Base-by-base conservation (phyloP, 2,329 filamentous ascomycete species). In the Monosporascus sp. region DNA sequence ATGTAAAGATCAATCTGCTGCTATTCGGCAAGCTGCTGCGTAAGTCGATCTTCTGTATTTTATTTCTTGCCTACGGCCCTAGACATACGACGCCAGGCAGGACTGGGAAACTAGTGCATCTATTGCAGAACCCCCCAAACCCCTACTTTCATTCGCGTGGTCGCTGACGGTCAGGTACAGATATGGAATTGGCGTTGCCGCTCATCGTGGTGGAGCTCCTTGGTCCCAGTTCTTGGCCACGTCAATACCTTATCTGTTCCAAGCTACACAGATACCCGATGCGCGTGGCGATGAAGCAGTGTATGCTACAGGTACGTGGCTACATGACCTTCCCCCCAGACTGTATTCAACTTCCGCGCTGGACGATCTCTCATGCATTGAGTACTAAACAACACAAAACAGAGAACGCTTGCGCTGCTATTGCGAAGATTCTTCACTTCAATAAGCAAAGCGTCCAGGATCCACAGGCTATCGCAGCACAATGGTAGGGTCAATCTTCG, bases 361-460 rank as follows among this genome's bases (percentile, higher is more conserved):
- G 15, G 5, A n/a, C 24, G 3, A 17, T 37, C 27, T 45, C 31
- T 35, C 8, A 18, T 39, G 11, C 20, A 5, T 17, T 22, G 22
- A 31, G 43, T 36, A 38, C 43, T 46, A 9, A 35, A 46, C 24
- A 31, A 17, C 5, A 7, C 14, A 17, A 14, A 18, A 54, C 50
- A 1, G 94, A 99, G 74, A 99, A 99, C 67, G 93, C 93, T 7
- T 97, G 90, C 62, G 93, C 94, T 43, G 91, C 90, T 61, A 94
- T 99, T 65, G 94, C 94, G 37, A 99, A 99, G 80, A 93, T 99
- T 50, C 78, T 99, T 59, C 91, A 96, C 69, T 97, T 87, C 75
- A 97, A 96, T 72, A 77, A 85, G 24, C 78, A 78, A 60, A 89
- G 88, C 67, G 86, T 99, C 18, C 78, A 77, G 51, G 90, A 95